Evolutionary conservation across 1,284 basidiomycete species (phyloP), one percentile per base, ranked within the genome.

Genomic region (Pholiota adiposa): DNA sequence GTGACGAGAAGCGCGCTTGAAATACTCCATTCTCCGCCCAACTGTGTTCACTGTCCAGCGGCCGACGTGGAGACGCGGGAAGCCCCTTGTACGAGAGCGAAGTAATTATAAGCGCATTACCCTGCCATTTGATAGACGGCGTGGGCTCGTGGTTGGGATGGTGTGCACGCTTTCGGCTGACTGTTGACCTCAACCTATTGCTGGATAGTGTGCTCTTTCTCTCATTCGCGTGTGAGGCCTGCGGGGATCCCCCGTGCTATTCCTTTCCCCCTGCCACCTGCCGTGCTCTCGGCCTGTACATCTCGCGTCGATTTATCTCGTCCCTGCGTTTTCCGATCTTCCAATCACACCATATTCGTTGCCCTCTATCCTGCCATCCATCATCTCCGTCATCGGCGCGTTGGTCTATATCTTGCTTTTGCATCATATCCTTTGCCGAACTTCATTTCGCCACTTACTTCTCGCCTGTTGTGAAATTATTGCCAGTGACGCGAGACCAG

Each of bases 81-180:
- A 46, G 44, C 43, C 34, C 18, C 31, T 33, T 33, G 8, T 46
- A 46, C 23, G 40, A 40, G n/a, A n/a, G n/a, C 27, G 40, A 56
- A 49, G 33, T 51, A 41, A 57, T 31, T 50, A 25, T 57, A 55
- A 55, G 43, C 54, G 6, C 2, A 29, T 23, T 14, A 43, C 29
- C 18, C 9, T 27, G n/a, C 5, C 29, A 31, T 48, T 19, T 55
- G 54, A 55, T 27, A 46, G 54, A 55, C 41, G 41, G 54, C 54
- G 54, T 55, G 54, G 41, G 29, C 52, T 43, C 21, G 36, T 29
- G 34, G 33, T 38, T 50, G 29, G 27, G 18, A 53, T 41, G 31
- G 41, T 46, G 29, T 55, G 19, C 43, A 55, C 43, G 54, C 21
- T 12, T 36, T 19, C 18, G 40, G 29, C 41, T 34, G 40, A 29